Conservation (phyloP, 441 rosid species). For the Euphorbia neoarborescens region DNA sequence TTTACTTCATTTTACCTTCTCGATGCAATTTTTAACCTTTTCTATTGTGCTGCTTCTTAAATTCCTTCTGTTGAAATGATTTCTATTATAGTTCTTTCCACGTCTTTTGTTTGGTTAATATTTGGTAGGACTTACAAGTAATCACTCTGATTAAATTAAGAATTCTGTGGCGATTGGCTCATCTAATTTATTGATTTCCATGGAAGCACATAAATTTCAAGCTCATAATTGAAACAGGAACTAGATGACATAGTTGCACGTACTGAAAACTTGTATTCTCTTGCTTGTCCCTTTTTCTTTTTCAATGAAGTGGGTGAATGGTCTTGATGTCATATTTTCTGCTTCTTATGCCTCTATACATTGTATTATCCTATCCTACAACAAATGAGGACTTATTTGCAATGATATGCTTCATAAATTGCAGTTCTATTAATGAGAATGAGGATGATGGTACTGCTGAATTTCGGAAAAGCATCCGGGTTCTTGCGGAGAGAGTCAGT, state of each 20-base stretch:
- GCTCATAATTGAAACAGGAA: not conserved
- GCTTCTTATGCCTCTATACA: not conserved
- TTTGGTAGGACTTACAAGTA: not conserved
- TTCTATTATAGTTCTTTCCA: not conserved
- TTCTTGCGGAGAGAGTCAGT: conserved; percentile 70
- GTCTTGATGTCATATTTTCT: not conserved
- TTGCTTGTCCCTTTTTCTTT: too few relatives aligned
- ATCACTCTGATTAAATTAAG: not conserved
- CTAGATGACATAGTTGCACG: not conserved
- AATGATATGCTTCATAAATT: conserved; percentile 22
- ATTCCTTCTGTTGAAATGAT: not conserved
- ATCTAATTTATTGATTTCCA: not conserved
- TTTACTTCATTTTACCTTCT: conserved; percentile 4
- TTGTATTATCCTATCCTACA: too few relatives aligned
- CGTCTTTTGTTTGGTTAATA: not conserved
- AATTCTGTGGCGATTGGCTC: not conserved
- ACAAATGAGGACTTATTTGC: too few relatives aligned
- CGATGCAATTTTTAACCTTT: not conserved
- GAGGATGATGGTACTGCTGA: conserved; percentile 70
- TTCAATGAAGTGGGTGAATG: too few relatives aligned
- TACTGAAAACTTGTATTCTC: not conserved
- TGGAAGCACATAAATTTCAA: not conserved
- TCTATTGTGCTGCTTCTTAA: conserved; percentile 3
- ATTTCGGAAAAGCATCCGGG: conserved; percentile 61
- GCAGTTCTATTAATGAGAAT: conserved; percentile 58